These are phyloP conservation scores for Vitis cinerea DNA, from an alignment of 164 flowering plant species.

Conservation along the genomic window DNA sequence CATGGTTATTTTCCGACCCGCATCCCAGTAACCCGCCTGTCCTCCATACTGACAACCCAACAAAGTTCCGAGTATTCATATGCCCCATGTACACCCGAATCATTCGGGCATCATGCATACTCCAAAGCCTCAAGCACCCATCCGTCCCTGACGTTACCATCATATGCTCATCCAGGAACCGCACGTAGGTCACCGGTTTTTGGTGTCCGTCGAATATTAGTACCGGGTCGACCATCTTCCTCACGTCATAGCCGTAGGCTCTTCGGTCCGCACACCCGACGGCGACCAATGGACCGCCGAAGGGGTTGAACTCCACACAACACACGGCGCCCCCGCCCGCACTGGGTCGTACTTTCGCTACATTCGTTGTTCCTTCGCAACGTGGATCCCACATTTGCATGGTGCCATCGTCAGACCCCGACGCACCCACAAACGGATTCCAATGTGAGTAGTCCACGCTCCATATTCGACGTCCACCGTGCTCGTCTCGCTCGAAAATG, in stretches of 20 bases:
- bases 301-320: conserved; percentile 63
- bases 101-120: conserved; percentile 8
- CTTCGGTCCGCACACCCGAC: conserved; percentile 57
- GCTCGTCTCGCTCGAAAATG: conserved; percentile 74
- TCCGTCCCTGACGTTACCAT: conserved; percentile 53
- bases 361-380: conserved; percentile 24
- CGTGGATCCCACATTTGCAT: conserved; percentile 75
- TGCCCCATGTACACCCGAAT: conserved; percentile 63
- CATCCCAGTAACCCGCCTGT: conserved; percentile 57
- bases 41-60: conserved; percentile 69
- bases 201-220: conserved; percentile 43
- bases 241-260: conserved; percentile 52
- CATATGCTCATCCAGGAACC: conserved; percentile 32
- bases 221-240: conserved; percentile 43
- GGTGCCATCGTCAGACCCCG: conserved; percentile 45
- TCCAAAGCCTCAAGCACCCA: conserved; percentile 66
- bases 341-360: conserved; percentile 45
- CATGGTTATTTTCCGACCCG: conserved; percentile 66
- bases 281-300: conserved; percentile 35
- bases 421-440: conserved; percentile 49
- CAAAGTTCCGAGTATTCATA: conserved; percentile 49
- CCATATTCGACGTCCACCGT: conserved; percentile 75
- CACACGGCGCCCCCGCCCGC: conserved; percentile 45
- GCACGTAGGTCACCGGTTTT: conserved; percentile 56
- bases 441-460: conserved; percentile 59